Evolutionary conservation across 2,329 filamentous ascomycete species (phyloP), one percentile per base, ranked within the genome.

Genomic region (Epichloe elymi): DNA sequence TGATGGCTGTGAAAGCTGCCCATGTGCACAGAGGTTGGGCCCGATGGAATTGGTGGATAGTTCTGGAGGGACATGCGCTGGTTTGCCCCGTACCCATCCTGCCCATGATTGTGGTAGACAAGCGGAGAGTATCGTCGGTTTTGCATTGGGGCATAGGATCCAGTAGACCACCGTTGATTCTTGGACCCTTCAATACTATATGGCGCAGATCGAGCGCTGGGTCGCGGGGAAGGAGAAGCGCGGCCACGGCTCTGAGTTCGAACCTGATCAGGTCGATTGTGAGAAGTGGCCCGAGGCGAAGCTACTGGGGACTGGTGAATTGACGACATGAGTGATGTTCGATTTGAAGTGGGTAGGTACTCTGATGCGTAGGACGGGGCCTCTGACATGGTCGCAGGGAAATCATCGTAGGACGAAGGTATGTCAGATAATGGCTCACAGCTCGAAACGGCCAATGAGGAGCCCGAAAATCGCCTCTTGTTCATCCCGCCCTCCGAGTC

Each of bases 111-210:
- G 56, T 83, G 76, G 63, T 83, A 83, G 42, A 83, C 72, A 56
- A 82, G 80, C 2, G 83, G 75, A 35, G 80, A 74, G 26, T 76
- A 74, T 35, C 81, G 73, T 51, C 77, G 70, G 59, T 69, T 78
- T 23, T 72, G 72, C 19, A 71, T 65, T 1, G 80, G 76, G 19
- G 76, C 81, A 53, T 83, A 87, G 3, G 83, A 86, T 14, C 84
- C 85, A 3, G 85, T 88, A 19, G 85, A 88, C 85, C 85, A 89
- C 57, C 85, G 75, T 72, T 88, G 88, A 62, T 75, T 80, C 55
- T 83, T 77, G 44, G 73, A 74, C 49, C 74, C 76, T 44, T 88
- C 84, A 48, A 87, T 74, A 48, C 71, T 82, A 67, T 88, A 88
- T 1, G 85, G 85, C 17, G 80, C 82, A 40, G 83, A 79, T 54